Base-by-base conservation (phyloP, 495 filamentous ascomycete species). In the Penicillium dipodomyicola region DNA sequence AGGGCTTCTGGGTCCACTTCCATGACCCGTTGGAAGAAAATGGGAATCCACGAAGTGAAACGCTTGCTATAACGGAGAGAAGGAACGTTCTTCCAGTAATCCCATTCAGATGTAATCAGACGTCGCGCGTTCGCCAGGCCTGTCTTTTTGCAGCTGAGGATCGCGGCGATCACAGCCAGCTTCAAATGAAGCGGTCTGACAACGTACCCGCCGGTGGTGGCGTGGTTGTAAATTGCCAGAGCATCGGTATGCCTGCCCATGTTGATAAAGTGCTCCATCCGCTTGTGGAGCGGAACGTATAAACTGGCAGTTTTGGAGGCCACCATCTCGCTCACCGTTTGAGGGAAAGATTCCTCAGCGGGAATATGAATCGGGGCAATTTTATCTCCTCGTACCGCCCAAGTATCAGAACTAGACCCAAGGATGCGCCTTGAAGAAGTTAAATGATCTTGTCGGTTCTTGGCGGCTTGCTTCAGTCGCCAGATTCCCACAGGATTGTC, bases 381-480 rank as follows among this genome's bases (percentile, higher is more conserved):
- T 11, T 50, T 49, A 39, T 53, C 32, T 39, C 57, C 52, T 20
- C 54, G 42, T 33, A 61, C 20, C 12, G 53, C 35, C 30, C 56
- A 67, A 20, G 39, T 56, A 12, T 59, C 60, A 7, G 54, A 52
- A 29, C 59, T 54, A 39, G 54, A 59, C 9, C 76, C 76, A 37
- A 77, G 54, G 29, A 79, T 63, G n/a, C 69, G 69, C 46, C 65
- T 67, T n/a, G 70, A 73, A 37, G 59, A 52, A 47, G 74, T 54
- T 7, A 67, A 62, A 54, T 69, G 59, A n/a, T 62, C 59, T 45
- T 72, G 60, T 50, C 70, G 60, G 8, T 65, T 53, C 39, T 70
- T 73, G 6, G 76, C 73, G 5, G 75, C 70, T 44, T 76, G 72
- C 14, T 77, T 55, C 76, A 77, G 74, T 19, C 72, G 69, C 74